These are phyloP conservation scores for Adansonia digitata DNA, from an alignment of 345 rosid genomes.

Conservation along the genomic window DNA sequence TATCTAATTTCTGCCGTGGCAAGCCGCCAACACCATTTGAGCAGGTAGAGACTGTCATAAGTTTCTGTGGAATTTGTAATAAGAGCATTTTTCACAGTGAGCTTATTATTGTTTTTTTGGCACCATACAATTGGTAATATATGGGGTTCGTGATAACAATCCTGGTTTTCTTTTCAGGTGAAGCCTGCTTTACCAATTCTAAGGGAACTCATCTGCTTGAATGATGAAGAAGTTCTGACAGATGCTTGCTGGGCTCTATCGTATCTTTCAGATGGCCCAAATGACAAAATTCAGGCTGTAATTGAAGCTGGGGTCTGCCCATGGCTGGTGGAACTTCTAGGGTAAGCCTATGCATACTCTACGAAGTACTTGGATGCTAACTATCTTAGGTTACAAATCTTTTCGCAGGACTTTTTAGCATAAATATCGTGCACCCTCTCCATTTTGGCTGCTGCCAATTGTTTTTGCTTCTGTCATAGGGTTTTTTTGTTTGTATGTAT, in stretches of 20 bases:
- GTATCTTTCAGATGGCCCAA: too few relatives aligned
- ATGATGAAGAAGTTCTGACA: too few relatives aligned
- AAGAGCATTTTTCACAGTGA: not conserved
- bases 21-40: slow-evolving; percentile 67
- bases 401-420: not conserved
- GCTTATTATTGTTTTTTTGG: not conserved
- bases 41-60: slow-evolving; percentile 33
- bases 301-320: too few relatives aligned
- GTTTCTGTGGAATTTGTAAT: not conserved
- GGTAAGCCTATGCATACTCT: slow-evolving; percentile 35
- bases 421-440: not conserved
- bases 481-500: slow-evolving; percentile 11
- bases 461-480: slow-evolving; percentile 7
- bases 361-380: not conserved
- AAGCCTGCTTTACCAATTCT: slow-evolving; percentile 74
- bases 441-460: not conserved
- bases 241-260: too few relatives aligned
- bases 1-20: too few relatives aligned
- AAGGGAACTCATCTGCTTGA: slow-evolving; percentile 55
- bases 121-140: not conserved
- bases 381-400: not conserved
- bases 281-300: too few relatives aligned
- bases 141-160: not conserved
- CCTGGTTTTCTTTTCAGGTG: slow-evolving; percentile 40
- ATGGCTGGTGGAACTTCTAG: slow-evolving; percentile 71